Evolutionary conservation across 106 monocot genomes (phyloP).

Genomic region (Phalaenopsis equestris): DNA sequence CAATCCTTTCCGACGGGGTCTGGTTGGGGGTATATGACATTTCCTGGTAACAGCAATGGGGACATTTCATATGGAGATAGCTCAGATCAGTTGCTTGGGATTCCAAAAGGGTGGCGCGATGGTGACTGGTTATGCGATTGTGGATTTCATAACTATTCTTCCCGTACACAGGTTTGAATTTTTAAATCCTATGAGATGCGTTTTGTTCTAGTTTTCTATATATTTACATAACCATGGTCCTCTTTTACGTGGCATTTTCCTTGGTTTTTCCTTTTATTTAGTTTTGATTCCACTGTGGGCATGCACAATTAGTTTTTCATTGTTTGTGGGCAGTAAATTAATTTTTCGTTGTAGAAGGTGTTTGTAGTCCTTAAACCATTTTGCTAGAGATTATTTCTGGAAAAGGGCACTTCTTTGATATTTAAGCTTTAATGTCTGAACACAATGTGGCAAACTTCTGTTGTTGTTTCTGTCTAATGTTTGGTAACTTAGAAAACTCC

Average conservation of each 20-base stretch:
- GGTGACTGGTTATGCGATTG: conserved; percentile 98
- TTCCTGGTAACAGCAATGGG: conserved; percentile 21
- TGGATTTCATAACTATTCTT: conserved; percentile 97
- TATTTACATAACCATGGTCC: too few species aligned
- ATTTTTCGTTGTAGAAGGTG: not conserved
- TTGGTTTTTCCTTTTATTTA: not conserved
- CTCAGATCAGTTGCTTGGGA: conserved; percentile 28
- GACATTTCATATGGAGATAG: conserved; percentile 22
- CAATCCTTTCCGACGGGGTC: conserved; percentile 36
- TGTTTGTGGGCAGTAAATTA: not conserved
- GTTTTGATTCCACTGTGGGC: not conserved
- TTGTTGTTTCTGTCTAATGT: not conserved
- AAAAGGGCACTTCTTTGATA: not conserved
- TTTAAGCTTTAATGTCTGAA: not conserved
- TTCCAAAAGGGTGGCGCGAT: conserved; percentile 74
- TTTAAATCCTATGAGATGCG: not conserved
- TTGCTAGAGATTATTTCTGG: not conserved
- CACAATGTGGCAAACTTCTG: not conserved
- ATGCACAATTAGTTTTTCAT: not conserved
- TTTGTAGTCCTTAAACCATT: not conserved
- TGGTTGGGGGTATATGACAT: conserved; percentile 44
- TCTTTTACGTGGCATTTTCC: not conserved
- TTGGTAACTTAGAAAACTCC: not conserved
- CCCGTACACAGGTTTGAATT: conserved; percentile 61
- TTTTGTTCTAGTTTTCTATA: not conserved